Conservation (phyloP, 768 basidiomycete genomes). For the Tulasnella sp. region DNA sequence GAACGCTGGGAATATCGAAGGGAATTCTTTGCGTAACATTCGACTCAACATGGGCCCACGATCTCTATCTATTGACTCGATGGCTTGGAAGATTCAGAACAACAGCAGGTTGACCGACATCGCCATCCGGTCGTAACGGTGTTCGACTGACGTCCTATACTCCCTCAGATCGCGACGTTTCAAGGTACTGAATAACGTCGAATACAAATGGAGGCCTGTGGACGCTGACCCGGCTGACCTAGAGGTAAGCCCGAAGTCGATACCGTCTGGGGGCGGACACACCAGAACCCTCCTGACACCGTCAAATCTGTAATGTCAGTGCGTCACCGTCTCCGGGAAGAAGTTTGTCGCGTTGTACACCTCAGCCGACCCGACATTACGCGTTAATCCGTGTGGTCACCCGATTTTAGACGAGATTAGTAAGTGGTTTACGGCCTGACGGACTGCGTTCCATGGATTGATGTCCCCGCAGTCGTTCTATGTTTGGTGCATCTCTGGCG, state of each 20-base stretch:
- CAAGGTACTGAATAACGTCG: conserved; percentile 22
- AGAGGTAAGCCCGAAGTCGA: conserved; percentile 17
- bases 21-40: conserved; percentile 48
- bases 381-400: conserved; percentile 15
- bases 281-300: neutral
- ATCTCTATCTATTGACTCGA: conserved; percentile 46
- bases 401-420: conserved; percentile 22
- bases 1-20: conserved; percentile 53
- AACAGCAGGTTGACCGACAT: conserved; percentile 46
- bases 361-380: conserved; percentile 11
- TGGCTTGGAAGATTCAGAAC: conserved; percentile 50
- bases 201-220: conserved; percentile 28
- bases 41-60: conserved; percentile 48
- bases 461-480: conserved; percentile 1
- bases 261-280: neutral
- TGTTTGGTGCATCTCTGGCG: conserved; percentile 26
- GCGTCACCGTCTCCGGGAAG: conserved; percentile 19
- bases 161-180: conserved; percentile 16
- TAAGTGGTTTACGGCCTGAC: neutral
- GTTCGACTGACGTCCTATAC: conserved; percentile 3
- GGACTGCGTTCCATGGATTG: neutral
- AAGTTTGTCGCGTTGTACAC: conserved; percentile 17
- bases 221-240: conserved; percentile 21
- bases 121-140: neutral
- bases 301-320: neutral